A percentile compares a stretch with the other conserved stretches of the same genome.
Evolutionary conservation across 2,329 filamentous ascomycete species (phyloP).

Genomic region (Arthrocladium fulminans): DNA sequence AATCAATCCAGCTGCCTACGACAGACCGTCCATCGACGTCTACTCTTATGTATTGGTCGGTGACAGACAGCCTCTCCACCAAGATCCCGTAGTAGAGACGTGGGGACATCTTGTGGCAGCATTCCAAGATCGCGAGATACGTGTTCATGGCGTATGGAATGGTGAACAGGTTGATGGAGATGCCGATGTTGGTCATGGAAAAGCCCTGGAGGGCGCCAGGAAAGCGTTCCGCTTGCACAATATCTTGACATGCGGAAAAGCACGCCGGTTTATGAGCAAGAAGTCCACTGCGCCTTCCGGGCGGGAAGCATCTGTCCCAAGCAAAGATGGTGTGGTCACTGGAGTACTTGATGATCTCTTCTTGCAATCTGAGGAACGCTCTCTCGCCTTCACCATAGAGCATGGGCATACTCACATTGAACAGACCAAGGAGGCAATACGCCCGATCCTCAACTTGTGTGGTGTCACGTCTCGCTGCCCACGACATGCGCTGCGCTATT

Average conservation of each 20-base stretch:
- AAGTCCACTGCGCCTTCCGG: neutral
- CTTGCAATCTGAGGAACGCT: constrained; percentile 20
- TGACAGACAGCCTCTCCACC: neutral
- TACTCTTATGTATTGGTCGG: neutral
- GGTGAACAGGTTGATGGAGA: neutral
- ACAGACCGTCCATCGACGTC: neutral
- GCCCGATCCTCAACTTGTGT: constrained; percentile 32
- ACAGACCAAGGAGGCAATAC: constrained; percentile 38
- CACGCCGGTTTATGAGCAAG: neutral
- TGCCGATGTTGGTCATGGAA: neutral
- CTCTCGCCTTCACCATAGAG: neutral
- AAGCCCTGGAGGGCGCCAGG: neutral
- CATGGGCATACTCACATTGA: constrained; percentile 34
- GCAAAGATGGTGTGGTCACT: neutral
- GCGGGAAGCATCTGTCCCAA: neutral
- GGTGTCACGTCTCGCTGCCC: constrained; percentile 30
- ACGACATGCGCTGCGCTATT: constrained; percentile 27
- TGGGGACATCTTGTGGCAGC: neutral
- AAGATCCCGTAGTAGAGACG: neutral
- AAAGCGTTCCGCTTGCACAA: neutral
- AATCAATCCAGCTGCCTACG: neutral
- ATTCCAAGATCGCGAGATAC: neutral
- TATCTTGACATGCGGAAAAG: neutral
- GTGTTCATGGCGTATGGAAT: neutral
- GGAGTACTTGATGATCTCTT: constrained; percentile 11